Percentiles rank a stretch among this genome's conserved stretches.
Conservation (phyloP, 768 basidiomycete genomes). For the Udeniomyces megalosporus region DNA sequence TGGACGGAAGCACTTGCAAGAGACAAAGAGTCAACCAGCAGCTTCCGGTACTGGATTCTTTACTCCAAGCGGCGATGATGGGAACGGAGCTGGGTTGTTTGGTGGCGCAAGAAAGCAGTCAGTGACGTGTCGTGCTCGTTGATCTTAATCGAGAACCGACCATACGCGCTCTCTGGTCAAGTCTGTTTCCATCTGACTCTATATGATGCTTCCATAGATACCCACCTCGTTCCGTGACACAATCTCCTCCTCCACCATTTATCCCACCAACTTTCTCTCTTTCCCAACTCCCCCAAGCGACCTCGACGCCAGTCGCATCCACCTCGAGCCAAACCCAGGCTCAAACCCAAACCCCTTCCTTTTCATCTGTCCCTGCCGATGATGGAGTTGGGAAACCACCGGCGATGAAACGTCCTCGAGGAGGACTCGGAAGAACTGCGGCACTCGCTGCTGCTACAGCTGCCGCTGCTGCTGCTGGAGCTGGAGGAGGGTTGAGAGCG, state of each 20-base stretch:
- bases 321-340: neutral
- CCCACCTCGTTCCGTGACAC: neutral
- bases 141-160: neutral
- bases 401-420: slow-evolving; percentile 10
- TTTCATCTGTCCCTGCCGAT: no score
- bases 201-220: no score
- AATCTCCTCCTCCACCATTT: neutral
- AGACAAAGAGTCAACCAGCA: slow-evolving; percentile 1
- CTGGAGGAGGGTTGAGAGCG: neutral
- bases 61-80: neutral
- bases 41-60: slow-evolving; percentile 9
- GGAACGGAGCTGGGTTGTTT: neutral
- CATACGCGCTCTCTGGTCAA: no score
- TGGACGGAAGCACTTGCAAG: neutral
- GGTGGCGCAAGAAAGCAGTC: neutral
- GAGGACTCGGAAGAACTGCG: neutral
- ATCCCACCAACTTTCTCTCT: neutral
- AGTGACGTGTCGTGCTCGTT: neutral
- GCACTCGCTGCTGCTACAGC: neutral
- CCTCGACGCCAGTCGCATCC: neutral
- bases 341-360: no score
- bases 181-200: no score
- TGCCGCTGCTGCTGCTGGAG: neutral
- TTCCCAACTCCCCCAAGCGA: neutral
- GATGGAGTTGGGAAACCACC: slow-evolving; percentile 3